phyloP scores from a whole-genome alignment of 75 land plant species.

The Pinus taeda region DNA sequence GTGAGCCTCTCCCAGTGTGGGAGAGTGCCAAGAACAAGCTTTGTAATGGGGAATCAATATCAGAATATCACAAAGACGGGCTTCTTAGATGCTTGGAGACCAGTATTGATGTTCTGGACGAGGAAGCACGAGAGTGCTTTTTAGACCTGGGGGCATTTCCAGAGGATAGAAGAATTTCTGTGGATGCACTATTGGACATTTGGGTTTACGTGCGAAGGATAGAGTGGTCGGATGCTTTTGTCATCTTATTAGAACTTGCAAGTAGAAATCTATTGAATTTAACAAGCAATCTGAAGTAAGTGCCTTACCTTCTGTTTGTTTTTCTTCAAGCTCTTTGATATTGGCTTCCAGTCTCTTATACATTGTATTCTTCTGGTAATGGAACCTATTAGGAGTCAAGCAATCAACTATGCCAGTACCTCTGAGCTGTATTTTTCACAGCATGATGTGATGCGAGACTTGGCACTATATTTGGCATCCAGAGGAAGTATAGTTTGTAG shows the following conservation, averaged over 20 bases:
- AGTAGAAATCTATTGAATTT: conserved; percentile 51
- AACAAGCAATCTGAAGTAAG: conserved; percentile 1
- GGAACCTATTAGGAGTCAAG: background rate
- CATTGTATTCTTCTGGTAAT: background rate
- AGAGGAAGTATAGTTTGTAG: conserved; percentile 16
- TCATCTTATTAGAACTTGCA: conserved; percentile 45
- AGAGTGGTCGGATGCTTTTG: conserved; percentile 53
- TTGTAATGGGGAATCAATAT: conserved; percentile 32
- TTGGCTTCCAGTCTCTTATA: background rate
- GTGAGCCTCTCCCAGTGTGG: conserved; percentile 36
- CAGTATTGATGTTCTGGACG: conserved; percentile 29
- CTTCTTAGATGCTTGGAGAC: conserved; percentile 49
- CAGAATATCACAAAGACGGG: conserved; percentile 37
- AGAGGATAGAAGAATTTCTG: conserved; percentile 53
- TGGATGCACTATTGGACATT: conserved; percentile 47
- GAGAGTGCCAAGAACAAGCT: conserved; percentile 36
- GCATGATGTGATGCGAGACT: conserved; percentile 61
- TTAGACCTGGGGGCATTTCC: conserved; percentile 59
- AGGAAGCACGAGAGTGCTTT: conserved; percentile 45
- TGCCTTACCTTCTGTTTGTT: background rate
- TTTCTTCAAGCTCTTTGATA: background rate
- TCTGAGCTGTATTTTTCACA: background rate
- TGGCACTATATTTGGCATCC: conserved; percentile 42
- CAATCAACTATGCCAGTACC: background rate
- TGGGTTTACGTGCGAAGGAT: conserved; percentile 55